These are phyloP conservation scores for Phytophthora pinifolia DNA, from an alignment of 352 stramenopile genomes.

Conservation along the genomic window DNA sequence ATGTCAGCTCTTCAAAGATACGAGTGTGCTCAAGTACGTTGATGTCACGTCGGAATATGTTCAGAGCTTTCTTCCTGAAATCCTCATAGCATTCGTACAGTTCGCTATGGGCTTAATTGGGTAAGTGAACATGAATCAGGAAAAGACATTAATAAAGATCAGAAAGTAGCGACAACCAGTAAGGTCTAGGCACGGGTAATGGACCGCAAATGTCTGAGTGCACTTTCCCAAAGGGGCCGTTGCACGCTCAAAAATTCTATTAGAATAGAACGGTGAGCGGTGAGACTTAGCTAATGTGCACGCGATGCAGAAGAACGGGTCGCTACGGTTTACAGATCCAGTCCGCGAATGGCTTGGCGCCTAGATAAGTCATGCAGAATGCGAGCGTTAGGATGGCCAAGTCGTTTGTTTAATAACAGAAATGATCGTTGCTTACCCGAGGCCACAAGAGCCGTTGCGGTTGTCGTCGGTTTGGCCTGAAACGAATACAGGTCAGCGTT, in stretches of 20 bases:
- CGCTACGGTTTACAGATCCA: not conserved
- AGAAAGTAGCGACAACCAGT: slow-evolving; percentile 16
- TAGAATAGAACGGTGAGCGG: slow-evolving; percentile 10
- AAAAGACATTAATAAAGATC: slow-evolving; percentile 20
- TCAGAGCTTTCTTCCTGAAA: slow-evolving; percentile 2
- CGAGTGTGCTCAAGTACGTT: not conserved
- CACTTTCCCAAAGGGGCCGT: slow-evolving; percentile 1
- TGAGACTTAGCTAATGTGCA: slow-evolving; percentile 11
- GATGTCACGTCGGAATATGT: slow-evolving; percentile 9
- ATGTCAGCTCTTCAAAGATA: not conserved
- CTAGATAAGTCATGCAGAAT: slow-evolving; percentile 8
- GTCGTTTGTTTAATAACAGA: slow-evolving; percentile 10
- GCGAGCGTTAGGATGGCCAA: slow-evolving; percentile 10
- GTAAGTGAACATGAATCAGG: slow-evolving; percentile 22
- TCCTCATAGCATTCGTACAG: slow-evolving; percentile 19
- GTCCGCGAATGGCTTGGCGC: slow-evolving; percentile 7
- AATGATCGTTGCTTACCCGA: slow-evolving; percentile 3
- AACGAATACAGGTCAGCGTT: slow-evolving; percentile 12
- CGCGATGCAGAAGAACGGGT: slow-evolving; percentile 2
- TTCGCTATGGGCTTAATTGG: slow-evolving; percentile 10
- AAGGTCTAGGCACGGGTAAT: slow-evolving; percentile 8
- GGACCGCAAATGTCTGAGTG: slow-evolving; percentile 9
- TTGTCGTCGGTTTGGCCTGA: not conserved
- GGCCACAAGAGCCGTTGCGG: slow-evolving; percentile 1
- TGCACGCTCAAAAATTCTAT: slow-evolving; percentile 13